A percentile compares a stretch with the other conserved stretches of the same genome.
Evolutionary conservation across 305 asterid genomes (phyloP).

Genomic region (Fraxinus latifolia): DNA sequence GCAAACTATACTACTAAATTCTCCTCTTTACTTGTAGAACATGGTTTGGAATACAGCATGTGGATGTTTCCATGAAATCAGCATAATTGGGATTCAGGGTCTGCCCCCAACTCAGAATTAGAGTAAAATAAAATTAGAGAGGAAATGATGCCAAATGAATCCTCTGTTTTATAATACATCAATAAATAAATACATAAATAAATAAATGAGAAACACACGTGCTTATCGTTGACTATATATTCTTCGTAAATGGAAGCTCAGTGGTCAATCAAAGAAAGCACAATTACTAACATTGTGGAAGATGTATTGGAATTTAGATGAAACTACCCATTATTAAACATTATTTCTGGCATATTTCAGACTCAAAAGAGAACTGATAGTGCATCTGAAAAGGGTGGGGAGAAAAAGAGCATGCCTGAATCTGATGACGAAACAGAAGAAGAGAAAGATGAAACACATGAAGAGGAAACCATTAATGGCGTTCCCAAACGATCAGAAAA

Average conservation of each 20-base stretch:
- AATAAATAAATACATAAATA: not conserved
- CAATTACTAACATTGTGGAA: not conserved
- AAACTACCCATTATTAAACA: not conserved
- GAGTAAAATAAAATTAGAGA: not conserved
- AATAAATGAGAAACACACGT: not conserved
- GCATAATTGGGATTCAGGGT: not conserved
- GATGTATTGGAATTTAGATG: slow-evolving; percentile 12
- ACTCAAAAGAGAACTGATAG: slow-evolving; percentile 45
- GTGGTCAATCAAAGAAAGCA: slow-evolving; percentile 10
- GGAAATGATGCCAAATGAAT: not conserved
- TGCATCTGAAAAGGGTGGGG: slow-evolving; percentile 47
- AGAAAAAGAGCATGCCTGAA: slow-evolving; percentile 39
- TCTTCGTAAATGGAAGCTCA: not conserved
- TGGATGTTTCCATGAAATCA: not conserved
- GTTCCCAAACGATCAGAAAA: slow-evolving; percentile 52
- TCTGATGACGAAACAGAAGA: slow-evolving; percentile 63
- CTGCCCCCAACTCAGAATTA: not conserved
- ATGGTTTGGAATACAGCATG: not conserved
- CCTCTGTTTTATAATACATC: not conserved
- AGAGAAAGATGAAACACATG: slow-evolving; percentile 45
- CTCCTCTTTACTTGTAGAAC: not conserved
- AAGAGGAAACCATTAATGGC: slow-evolving; percentile 37
- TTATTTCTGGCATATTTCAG: slow-evolving; percentile 34
- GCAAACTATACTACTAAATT: not conserved
- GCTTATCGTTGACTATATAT: not conserved